These are phyloP conservation scores for Rubus parviflorus DNA, from an alignment of 306 rosid genomes.

Conservation along the genomic window DNA sequence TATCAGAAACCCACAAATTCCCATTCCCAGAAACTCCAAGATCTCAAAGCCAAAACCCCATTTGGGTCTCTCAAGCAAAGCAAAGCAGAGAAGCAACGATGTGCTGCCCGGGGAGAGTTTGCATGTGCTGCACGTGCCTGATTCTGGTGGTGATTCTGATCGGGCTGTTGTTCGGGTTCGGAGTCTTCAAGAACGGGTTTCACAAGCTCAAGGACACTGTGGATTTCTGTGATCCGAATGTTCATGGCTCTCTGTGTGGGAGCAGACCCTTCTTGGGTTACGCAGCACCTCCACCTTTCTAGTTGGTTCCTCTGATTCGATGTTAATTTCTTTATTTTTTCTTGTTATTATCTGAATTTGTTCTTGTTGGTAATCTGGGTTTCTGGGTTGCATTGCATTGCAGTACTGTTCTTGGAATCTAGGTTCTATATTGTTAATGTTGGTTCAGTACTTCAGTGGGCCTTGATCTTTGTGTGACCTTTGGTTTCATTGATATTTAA, in stretches of 20 bases:
- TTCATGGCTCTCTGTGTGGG: slow-evolving; percentile 35
- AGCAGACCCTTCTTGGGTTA: slow-evolving; percentile 47
- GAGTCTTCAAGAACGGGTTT: slow-evolving; percentile 76
- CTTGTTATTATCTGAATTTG: not conserved
- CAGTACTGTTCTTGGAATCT: not conserved
- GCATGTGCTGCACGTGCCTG: slow-evolving; percentile 75
- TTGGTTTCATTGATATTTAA: not conserved
- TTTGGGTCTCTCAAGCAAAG: not conserved
- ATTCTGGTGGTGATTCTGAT: slow-evolving; percentile 47
- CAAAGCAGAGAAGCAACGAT: slow-evolving; percentile 19
- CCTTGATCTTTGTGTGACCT: not conserved
- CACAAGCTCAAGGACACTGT: slow-evolving; percentile 62
- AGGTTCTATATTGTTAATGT: slow-evolving; percentile 1
- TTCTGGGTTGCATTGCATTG: not conserved
- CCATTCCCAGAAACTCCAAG: not conserved
- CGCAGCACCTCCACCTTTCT: slow-evolving; percentile 37
- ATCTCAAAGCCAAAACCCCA: not conserved
- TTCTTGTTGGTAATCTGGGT: not conserved
- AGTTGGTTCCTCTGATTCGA: slow-evolving; percentile 25
- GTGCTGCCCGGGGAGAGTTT: slow-evolving; percentile 54
- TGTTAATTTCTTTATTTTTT: not conserved
- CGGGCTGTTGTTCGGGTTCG: slow-evolving; percentile 69
- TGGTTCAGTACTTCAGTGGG: not conserved
- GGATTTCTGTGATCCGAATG: slow-evolving; percentile 40
- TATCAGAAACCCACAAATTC: not conserved